Evolutionary conservation across 306 rosid species (phyloP), one percentile per base, ranked within the genome.

Genomic region (Quercus ilex): DNA sequence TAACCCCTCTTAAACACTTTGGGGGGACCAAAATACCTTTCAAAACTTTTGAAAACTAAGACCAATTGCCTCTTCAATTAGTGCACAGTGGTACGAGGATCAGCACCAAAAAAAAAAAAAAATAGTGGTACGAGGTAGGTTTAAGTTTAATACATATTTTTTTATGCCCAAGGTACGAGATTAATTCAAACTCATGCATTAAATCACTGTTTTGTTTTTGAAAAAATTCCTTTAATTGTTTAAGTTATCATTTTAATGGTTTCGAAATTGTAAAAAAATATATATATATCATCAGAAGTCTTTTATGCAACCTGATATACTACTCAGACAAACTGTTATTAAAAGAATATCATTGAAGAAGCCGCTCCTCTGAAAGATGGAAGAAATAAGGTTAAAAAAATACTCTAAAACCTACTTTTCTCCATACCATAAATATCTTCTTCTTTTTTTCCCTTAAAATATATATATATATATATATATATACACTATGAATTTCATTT

Each of bases 111-210:
- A n/a, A n/a, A n/a, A n/a, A n/a, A n/a, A n/a, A n/a, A n/a, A n/a
- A n/a, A n/a, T n/a, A n/a, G 69, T 28, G 69, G 69, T 63, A 28
- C 69, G 43, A 63, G 41, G 69, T 63, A 63, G 69, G 69, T 15
- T 63, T 14, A 15, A 2, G 38, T 28, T 62, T 62, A 26, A 26
- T 14, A 26, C 3, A 62, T 62, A 25, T 11, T 7, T 57, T 7
- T 56, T 57, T 23, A 14, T 62, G 69, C 28, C 69, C 31, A 25
- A 1, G 4, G 4, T 13, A 62, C 38, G 15, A 62, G 38, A 62
- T 26, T 26, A 62, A 26, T 26, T 62, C 38, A 62, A 62, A 62
- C 38, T 25, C 38, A 5, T 14, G 8, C 19, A 26, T 62, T 13
- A 26, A 5, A 26, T 62, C 20, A 62, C n/a, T 26, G 18, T 14